A percentile compares a stretch with the other conserved stretches of the same genome.
These are phyloP conservation scores for Tephrocybe sp. DNA, from an alignment of 768 basidiomycete species.

Conservation along the genomic window DNA sequence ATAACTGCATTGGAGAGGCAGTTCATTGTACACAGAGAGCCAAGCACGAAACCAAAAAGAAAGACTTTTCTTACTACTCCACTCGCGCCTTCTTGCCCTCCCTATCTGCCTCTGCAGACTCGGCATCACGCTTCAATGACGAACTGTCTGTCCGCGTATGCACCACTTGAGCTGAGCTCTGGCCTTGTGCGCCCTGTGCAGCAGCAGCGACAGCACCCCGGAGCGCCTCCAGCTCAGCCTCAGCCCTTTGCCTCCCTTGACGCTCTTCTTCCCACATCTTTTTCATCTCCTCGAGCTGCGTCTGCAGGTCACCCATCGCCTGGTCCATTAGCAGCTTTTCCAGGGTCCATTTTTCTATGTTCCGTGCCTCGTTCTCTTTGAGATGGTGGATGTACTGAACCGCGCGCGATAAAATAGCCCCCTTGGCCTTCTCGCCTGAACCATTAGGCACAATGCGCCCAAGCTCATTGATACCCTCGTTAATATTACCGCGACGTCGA, in stretches of 20 bases:
- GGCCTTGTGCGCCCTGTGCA: constrained; percentile 3
- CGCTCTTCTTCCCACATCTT: constrained; percentile 82
- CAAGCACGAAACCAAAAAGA: constrained; percentile 2
- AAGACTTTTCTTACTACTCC: constrained; percentile 25
- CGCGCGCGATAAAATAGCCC: constrained; percentile 82
- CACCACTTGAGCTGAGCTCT: constrained; percentile 6
- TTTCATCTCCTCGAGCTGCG: constrained; percentile 79
- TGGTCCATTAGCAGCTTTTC: constrained; percentile 93
- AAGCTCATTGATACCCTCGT: constrained; percentile 93
- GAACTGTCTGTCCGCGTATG: constrained; percentile 12
- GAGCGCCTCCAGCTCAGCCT: constrained; percentile 62
- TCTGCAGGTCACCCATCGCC: constrained; percentile 84
- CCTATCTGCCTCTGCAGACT: constrained; percentile 10
- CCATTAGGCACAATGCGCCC: constrained; percentile 86
- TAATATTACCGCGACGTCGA: constrained; percentile 91
- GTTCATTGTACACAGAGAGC: constrained; percentile 2
- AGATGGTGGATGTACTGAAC: constrained; percentile 91
- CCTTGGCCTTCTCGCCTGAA: constrained; percentile 86
- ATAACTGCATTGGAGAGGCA: constrained; percentile 2
- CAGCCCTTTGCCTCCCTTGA: constrained; percentile 50
- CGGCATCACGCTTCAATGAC: constrained; percentile 16
- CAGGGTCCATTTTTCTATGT: constrained; percentile 92
- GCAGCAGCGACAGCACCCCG: constrained; percentile 27
- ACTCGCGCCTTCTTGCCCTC: constrained; percentile 36
- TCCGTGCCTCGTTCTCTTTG: constrained; percentile 86